Base-by-base conservation (phyloP, 345 rosid species). In the Arabidopsis thaliana region DNA sequence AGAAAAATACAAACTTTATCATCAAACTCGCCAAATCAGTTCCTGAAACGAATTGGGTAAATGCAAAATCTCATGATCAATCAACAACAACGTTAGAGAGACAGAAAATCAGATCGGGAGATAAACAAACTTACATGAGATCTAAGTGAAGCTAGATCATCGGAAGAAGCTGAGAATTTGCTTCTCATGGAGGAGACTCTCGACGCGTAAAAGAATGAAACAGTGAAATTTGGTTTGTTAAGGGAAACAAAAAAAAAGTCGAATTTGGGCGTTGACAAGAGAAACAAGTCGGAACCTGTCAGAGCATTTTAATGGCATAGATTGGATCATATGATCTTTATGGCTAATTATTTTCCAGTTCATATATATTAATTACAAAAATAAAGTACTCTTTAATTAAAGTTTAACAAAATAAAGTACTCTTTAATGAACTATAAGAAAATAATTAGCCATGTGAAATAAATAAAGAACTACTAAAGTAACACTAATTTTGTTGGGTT, bases 121-220 rank as follows among this genome's bases (percentile, higher is more conserved):
- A 16, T 16, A 16, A 16, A 28, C 50, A 45, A 51, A 59, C 73
- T 75, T 67, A 67, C 78, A 59, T 62, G 59, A 60, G 72, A 65
- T 57, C 71, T 34, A 42, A 41, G 1, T 52, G 71, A 44, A 40
- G 55, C 57, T 45, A 61, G 52, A 72, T 60, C 50, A 25, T 23
- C 38, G 67, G 59, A 60, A 37, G 71, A 40, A 23, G 23, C 25
- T 73, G 61, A 52, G 25, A 40, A 48, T 59, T 71, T 45, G 37
- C 23, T 16, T 66, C 59, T 36, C 13, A 40, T 5, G 33, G 62
- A 56, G 25, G 46, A 42, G 76, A 71, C 11, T 20, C 46, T 16
- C 20, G 50, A 55, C 57, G 46, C 56, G 55, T 38, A 53, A 40
- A 38, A 28, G 42, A 46, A 62, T 55, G 78, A 37, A 74, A 74